Base-by-base conservation (phyloP, 148 eudicot genomes). In the Silene conica region DNA sequence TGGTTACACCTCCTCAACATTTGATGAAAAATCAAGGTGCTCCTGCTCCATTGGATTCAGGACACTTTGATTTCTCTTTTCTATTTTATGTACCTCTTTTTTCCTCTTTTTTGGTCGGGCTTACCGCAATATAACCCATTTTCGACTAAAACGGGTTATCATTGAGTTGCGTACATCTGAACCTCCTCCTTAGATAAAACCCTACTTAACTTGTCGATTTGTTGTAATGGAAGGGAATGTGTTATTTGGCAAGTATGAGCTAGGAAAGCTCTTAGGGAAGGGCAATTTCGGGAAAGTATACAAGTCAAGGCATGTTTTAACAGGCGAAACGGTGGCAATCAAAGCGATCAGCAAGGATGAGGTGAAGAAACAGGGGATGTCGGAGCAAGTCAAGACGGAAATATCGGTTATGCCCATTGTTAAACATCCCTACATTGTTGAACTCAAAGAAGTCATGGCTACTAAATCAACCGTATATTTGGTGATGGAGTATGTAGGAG, bases 381-480 rank as follows among this genome's bases (percentile, higher is more conserved):
- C 63, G 70, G 84, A 80, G 57, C 93, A 85, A 72, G 85, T 89
- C 62, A 77, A 77, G 79, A 82, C 83, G 23, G 93, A 87, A 77
- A 89, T 89, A 21, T 72, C 83, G 5, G 76, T 85, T 31, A 89
- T 89, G 91, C 59, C 71, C 50, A 72, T 81, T 0, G 84, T 86
- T 1, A 83, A 85, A 15, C 91, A 89, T 58, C 86, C 91, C 0
- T 82, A 87, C 74, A 73, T 89, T 14, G 83, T 87, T 4, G 86
- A 85, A 68, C 84, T 89, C 48, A 84, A 83, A 23, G 94, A 89
- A 71, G 91, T 89, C 8, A 84, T 89, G 91, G 94, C 94, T 2
- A 86, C 91, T 6, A 83, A 81, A 67, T 16, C 78, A 13, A 82
- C 73, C 63, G 82, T 89, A 9, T 87, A 72, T 69, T 69, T 85